Evolutionary conservation across 1,284 basidiomycete genomes (phyloP).

Genomic region (Inonotus obliquus): DNA sequence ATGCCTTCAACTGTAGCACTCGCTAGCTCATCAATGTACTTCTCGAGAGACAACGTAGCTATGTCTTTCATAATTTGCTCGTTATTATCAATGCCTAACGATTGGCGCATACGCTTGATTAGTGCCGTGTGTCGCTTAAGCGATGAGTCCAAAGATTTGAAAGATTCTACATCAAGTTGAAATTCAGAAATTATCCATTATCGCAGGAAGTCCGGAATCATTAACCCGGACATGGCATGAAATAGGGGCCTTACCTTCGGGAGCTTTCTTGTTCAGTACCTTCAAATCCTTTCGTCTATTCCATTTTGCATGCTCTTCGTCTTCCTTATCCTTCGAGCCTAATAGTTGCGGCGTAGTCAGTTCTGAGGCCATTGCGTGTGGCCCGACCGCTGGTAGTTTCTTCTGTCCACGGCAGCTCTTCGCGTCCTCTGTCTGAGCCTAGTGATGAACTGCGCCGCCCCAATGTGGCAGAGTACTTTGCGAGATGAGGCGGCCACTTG

Average conservation of each 20-base stretch:
- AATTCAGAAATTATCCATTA: neutral
- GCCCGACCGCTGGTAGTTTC: neutral
- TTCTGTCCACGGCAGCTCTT: too few relatives aligned
- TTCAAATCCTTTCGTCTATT: conserved; percentile 15
- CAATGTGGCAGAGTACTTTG: too few relatives aligned
- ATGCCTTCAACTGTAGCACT: conserved; percentile 86
- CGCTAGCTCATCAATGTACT: conserved; percentile 94
- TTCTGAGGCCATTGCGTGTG: conserved; percentile 4
- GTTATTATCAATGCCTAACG: conserved; percentile 72
- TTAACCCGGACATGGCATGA: neutral
- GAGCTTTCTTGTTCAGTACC: conserved; percentile 5
- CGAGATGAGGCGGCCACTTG: too few relatives aligned
- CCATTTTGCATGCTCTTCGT: conserved; percentile 13
- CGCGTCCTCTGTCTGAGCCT: too few relatives aligned
- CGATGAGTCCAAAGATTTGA: conserved; percentile 79
- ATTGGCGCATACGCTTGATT: conserved; percentile 84
- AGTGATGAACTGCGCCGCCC: too few relatives aligned
- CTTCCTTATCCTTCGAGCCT: conserved; percentile 13
- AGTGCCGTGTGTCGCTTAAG: conserved; percentile 91
- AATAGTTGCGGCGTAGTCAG: neutral
- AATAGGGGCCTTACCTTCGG: conserved; percentile 10
- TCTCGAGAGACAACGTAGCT: conserved; percentile 84
- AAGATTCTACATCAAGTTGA: conserved; percentile 39
- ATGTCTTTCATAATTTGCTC: conserved; percentile 91
- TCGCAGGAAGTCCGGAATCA: neutral